Evolutionary conservation across 148 eudicot species (phyloP), one percentile per base, ranked within the genome.

Genomic region (Rhododendron griersonianum): DNA sequence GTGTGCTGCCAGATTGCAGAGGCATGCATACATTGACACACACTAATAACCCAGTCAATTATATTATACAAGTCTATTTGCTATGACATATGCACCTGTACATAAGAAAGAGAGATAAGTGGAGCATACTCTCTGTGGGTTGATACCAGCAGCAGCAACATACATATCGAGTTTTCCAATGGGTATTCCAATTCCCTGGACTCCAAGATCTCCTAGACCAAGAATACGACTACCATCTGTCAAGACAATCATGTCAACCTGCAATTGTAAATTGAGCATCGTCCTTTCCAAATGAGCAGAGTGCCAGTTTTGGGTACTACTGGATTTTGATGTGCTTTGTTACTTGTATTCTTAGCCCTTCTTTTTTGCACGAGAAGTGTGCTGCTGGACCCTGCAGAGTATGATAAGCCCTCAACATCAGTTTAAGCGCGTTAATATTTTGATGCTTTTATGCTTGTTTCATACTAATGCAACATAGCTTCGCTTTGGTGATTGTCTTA

Each of bases 201-300:
- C 99, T 81, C 99, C 99, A 86, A 97, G 98, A 84, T 97, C 99
- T 85, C 99, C 99, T 48, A 97, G 91, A 77, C 99, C 99, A 86
- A 97, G 98, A 83, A 97, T 97, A 50, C 99, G 98, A 88, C 99
- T 97, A 73, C 99, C 99, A 97, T 97, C 99, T 78, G 99, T 97
- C 89, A 97, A 90, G 77, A 97, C 98, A 88, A 97, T 96, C 99
- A 97, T 97, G 91, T 97, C 99, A 75, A 97, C 99, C 99, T 95
- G 93, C 84, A 91, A 85, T 85, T 19, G 57, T 23, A 23, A 23
- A 77, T 14, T 11, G 11, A 75, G 35, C 25, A 25, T 37, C 1
- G 53, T 44, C 13, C n/a, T n/a, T n/a, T n/a, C n/a, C n/a, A n/a
- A n/a, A n/a, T n/a, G n/a, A n/a, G n/a, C n/a, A n/a, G n/a, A n/a